Base-by-base conservation (phyloP, 352 stramenopile species). In the Phytophthora melonis region DNA sequence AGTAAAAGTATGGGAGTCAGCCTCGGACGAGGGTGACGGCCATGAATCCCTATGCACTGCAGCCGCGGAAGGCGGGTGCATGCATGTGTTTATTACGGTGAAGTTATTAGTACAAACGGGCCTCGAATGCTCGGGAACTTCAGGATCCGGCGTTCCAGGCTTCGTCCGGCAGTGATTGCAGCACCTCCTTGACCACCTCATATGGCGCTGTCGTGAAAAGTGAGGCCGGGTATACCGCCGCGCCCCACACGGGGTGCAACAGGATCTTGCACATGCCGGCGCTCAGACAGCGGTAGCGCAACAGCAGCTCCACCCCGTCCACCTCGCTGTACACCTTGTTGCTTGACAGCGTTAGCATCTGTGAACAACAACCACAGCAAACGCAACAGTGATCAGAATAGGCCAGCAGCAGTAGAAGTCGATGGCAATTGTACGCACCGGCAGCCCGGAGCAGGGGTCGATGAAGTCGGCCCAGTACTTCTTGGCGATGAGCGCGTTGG, bases 261-360 rank as follows among this genome's bases (percentile, higher is more conserved):
- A 99, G 84, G 71, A 99, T 98, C 78, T 99, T 99, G 80, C 97
- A 99, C 85, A 97, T 97, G 53, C 97, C 97, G 5, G 96, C 97
- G 71, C 82, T 94, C 49, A 92, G 63, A 68, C 84, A 94, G 52
- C 82, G 89, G 80, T 97, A 97, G 58, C 88, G 78, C 62, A 97
- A 80, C 63, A 96, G 73, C 52, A 96, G 69, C 76, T 97, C 89
- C 84, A 99, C 97, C 36, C 95, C 95, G 81, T 99, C 96, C 59
- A 99, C 96, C 82, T 99, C 97, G 63, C 90, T 98, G 86, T 98
- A 99, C 16, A 99, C 94, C 75, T 98, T 96, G 68, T 96, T 98
- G 57, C 91, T 93, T 55, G 93, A 92, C 43, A 93, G 75, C 50
- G 93, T 97, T 50, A 98, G 81, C 96, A 99, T 99, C 79, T 94